A percentile compares a stretch with the other conserved stretches of the same genome.
These are phyloP conservation scores for Cymbomonas tetramitiformis DNA, from an alignment of 139 green algal genomes.

Conservation along the genomic window DNA sequence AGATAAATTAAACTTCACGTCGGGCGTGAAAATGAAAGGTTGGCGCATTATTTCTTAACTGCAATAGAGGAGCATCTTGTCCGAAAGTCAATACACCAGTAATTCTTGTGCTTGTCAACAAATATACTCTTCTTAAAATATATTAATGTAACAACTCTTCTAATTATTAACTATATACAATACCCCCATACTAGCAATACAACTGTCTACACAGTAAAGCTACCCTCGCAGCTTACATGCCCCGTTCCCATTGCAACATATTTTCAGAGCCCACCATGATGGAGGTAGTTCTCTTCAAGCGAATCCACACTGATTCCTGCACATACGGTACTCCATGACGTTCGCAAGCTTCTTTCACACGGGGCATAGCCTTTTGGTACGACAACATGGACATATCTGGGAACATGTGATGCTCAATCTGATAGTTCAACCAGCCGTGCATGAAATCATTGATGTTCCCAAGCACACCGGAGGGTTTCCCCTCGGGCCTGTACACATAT, in stretches of 20 bases:
- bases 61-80: no score
- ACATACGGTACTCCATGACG: conserved; percentile 28
- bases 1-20: no score
- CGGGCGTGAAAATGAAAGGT: no score
- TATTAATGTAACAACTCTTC: no score
- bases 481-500: no score
- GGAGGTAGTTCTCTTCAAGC: conserved; percentile 11
- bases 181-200: no score
- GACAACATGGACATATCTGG: conserved; percentile 21
- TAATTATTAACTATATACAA: no score
- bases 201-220: no score
- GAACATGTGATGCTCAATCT: conserved; percentile 31
- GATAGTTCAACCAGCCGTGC: conserved; percentile 30
- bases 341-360: conserved; percentile 22
- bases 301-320: conserved; percentile 20
- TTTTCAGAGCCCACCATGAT: conserved; percentile 22
- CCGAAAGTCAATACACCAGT: no score
- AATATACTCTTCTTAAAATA: no score
- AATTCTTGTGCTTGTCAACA: no score
- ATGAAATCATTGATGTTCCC: conserved; percentile 22
- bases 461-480: not conserved
- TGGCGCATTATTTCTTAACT: no score
- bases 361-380: conserved; percentile 21
- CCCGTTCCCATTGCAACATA: conserved; percentile 21
- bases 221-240: conserved; percentile 19